phyloP scores from a whole-genome alignment of 179 eudicot genomes.

The Nepenthes alata region DNA sequence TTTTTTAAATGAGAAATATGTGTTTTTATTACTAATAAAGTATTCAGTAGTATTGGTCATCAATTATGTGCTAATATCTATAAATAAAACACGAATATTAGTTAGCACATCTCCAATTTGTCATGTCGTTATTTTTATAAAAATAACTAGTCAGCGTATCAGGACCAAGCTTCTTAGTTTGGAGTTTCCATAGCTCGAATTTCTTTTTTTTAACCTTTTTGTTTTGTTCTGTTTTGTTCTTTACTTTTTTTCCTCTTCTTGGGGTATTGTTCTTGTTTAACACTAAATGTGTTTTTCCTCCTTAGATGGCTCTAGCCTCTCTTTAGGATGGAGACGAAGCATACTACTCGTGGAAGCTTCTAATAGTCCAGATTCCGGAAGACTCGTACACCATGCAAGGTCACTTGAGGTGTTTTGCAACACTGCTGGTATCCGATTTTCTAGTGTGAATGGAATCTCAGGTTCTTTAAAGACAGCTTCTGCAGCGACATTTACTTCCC shows the following conservation, averaged over 20 bases:
- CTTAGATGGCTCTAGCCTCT: slow-evolving; percentile 46
- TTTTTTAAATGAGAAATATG: too few relatives aligned
- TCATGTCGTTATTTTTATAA: too few relatives aligned
- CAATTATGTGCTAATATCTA: too few relatives aligned
- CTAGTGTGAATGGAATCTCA: slow-evolving; percentile 37
- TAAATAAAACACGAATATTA: too few relatives aligned
- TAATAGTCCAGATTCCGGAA: slow-evolving; percentile 86
- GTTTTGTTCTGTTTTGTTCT: neutral
- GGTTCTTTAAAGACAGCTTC: slow-evolving; percentile 39
- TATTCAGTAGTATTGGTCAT: too few relatives aligned
- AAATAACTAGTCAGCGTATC: too few relatives aligned
- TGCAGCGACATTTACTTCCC: slow-evolving; percentile 49
- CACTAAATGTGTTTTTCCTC: neutral
- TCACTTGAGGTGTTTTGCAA: slow-evolving; percentile 82
- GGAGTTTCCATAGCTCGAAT: too few relatives aligned
- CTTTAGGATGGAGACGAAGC: slow-evolving; percentile 90
- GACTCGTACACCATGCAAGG: slow-evolving; percentile 74
- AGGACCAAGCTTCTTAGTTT: too few relatives aligned
- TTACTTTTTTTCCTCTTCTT: slow-evolving; percentile 1
- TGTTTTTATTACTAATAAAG: too few relatives aligned
- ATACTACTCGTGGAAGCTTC: slow-evolving; percentile 89
- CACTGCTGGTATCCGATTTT: slow-evolving; percentile 51
- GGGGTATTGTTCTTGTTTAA: neutral
- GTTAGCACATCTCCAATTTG: too few relatives aligned
- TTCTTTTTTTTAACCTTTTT: slow-evolving; percentile 3